Base-by-base conservation (phyloP, 305 asterid species). In the Fraxinus paxiana region DNA sequence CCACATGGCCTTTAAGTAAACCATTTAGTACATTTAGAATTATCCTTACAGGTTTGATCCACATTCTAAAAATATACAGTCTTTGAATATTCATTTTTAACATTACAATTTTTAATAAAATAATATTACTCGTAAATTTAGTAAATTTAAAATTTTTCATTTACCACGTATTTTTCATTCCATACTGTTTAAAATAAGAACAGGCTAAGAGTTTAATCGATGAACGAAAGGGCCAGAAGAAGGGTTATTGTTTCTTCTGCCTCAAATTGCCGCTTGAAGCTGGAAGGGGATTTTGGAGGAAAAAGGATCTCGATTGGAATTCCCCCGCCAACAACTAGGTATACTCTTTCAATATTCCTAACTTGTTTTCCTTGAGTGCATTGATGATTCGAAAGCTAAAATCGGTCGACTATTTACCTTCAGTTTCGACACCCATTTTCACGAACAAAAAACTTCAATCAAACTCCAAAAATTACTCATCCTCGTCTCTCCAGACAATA, bases 401-500 rank as follows among this genome's bases (percentile, higher is more conserved):
- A 76, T 85, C 83, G 17, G 7, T 34, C 20, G 12, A 59, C 67
- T 33, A 28, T 59, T 71, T 79, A 59, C 71, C 38, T 46, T 83
- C 75, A 46, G 12, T 69, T 80, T 38, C 83, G n/a, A 28, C 33
- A 31, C 70, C 26, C 38, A 79, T 67, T 76, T 73, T 69, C 70
- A 54, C 37, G 0, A 15, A 59, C 79, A 20, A 18, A 34, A 41
- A 79, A 67, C 63, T 77, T 38, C 20, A 22, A 82, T 77, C 81
- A 17, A 79, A 67, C 41, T 79, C 76, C 59, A 87, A 82, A 85
- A 80, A 59, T 22, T 83, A 73, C 72, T 87, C 89, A 8, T 83
- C 75, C 80, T 81, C 90, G 30, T 67, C 87, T 35, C 83, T 89
- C 77, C 95, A 88, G 77, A 75, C 56, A 15, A 41, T 80, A 33